Conservation (phyloP, 345 rosid species). For the Corchorus capsularis region DNA sequence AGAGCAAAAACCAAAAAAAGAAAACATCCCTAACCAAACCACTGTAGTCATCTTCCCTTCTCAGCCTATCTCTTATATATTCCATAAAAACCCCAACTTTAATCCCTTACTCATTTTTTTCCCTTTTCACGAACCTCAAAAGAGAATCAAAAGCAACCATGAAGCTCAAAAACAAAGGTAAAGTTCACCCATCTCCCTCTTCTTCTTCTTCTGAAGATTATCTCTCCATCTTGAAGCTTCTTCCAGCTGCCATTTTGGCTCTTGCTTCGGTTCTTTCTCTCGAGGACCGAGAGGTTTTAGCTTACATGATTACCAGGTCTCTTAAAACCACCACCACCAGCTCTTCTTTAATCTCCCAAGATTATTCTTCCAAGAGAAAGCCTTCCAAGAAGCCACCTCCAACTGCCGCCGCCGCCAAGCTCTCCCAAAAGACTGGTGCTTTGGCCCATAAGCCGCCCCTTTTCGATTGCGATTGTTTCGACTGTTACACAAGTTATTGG, state of each 20-base stretch:
- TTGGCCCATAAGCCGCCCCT: slow-evolving; percentile 44
- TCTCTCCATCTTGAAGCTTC: slow-evolving; percentile 58
- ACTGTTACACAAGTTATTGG: slow-evolving; percentile 91
- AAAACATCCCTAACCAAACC: neutral
- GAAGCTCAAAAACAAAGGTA: slow-evolving; percentile 89
- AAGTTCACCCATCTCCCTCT: slow-evolving; percentile 74
- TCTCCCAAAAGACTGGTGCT: neutral
- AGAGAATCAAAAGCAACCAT: slow-evolving; percentile 22
- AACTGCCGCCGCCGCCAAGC: neutral
- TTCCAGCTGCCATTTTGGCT: slow-evolving; percentile 73
- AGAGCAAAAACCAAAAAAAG: neutral
- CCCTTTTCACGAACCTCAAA: neutral
- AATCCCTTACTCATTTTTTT: neutral
- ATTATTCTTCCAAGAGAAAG: slow-evolving; percentile 34
- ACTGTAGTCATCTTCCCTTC: neutral
- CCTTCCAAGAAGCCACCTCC: slow-evolving; percentile 34
- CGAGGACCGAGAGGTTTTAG: slow-evolving; percentile 83
- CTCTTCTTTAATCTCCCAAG: slow-evolving; percentile 15
- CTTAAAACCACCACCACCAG: slow-evolving; percentile 42
- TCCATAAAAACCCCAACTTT: no score
- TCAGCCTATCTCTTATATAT: neutral
- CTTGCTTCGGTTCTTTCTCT: slow-evolving; percentile 64
- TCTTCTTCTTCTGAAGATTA: slow-evolving; percentile 38
- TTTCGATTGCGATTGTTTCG: slow-evolving; percentile 82
- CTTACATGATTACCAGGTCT: slow-evolving; percentile 79